Conservation (phyloP, 768 basidiomycete species). For the Xerocomus brunneocitrinus region DNA sequence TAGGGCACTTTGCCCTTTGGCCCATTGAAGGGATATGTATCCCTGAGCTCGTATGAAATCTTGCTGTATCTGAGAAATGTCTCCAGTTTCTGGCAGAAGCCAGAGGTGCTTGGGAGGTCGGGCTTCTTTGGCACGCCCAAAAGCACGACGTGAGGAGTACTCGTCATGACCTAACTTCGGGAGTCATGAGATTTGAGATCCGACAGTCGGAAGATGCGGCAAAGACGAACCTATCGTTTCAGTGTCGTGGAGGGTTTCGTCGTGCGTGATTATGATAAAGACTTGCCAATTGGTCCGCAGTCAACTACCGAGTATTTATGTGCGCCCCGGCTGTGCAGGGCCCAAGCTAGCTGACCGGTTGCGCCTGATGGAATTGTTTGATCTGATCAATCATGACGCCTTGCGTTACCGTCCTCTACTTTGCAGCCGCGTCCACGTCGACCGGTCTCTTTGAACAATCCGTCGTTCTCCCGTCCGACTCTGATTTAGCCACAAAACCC, state of each 20-base stretch:
- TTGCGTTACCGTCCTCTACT: constrained; percentile 46
- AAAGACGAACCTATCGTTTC: constrained; percentile 1
- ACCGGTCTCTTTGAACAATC: constrained; percentile 53
- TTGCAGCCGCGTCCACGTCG: constrained; percentile 65
- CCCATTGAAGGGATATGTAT: constrained; percentile 21
- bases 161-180: constrained; percentile 12
- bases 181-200: background rate
- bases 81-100: constrained; percentile 34
- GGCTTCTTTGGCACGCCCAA: constrained; percentile 22
- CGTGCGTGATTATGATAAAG: too few relatives aligned
- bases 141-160: constrained; percentile 22
- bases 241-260: too few relatives aligned
- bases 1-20: constrained; percentile 34
- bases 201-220: background rate
- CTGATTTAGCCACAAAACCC: constrained; percentile 8
- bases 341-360: too few relatives aligned
- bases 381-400: background rate
- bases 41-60: constrained; percentile 26
- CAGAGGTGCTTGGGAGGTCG: constrained; percentile 23
- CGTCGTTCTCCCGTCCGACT: constrained; percentile 40
- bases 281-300: background rate
- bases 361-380: too few relatives aligned
- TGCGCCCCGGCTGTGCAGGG: too few relatives aligned
- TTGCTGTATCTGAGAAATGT: constrained; percentile 26
- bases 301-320: background rate